These are phyloP conservation scores for Annulohypoxylon truncatum DNA, from an alignment of 2,329 filamentous ascomycete species.

Conservation along the genomic window DNA sequence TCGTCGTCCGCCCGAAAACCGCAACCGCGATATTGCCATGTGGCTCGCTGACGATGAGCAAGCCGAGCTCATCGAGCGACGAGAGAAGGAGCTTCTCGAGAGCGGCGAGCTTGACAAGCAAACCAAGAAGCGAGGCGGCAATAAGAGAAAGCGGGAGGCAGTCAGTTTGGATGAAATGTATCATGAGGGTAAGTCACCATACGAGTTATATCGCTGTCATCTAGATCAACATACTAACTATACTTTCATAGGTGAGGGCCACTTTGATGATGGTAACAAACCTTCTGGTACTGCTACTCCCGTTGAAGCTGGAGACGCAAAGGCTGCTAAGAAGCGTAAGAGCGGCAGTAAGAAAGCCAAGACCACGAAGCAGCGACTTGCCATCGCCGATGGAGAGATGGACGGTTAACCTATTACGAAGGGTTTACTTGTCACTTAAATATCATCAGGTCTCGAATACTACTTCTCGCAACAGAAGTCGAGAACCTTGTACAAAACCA, in stretches of 20 bases:
- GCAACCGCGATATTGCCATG: conserved; percentile 98
- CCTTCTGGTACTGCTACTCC: conserved; percentile 88
- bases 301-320: conserved; percentile 65
- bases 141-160: conserved; percentile 66
- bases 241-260: conserved; percentile 79
- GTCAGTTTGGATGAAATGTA: conserved; percentile 96
- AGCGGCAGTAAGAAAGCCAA: conserved; percentile 73
- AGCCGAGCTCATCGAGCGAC: conserved; percentile 90
- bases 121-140: conserved; percentile 68
- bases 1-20: conserved; percentile 84
- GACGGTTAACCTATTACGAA: conserved; percentile 47
- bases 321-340: conserved; percentile 66
- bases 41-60: conserved; percentile 99
- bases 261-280: conserved; percentile 91
- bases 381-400: conserved; percentile 72
- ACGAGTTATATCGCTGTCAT: neutral
- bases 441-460: neutral
- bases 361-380: conserved; percentile 74
- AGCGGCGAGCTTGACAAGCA: conserved; percentile 74
- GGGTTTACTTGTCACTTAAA: neutral
- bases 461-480: conserved; percentile 9
- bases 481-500: conserved; percentile 37
- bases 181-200: conserved; percentile 85
- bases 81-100: conserved; percentile 87
- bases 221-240: conserved; percentile 49